Percentiles rank a stretch among this genome's conserved stretches.
These are phyloP conservation scores for Eimeria falciformis DNA, from an alignment of 169 alveolate genomes.

Conservation along the genomic window DNA sequence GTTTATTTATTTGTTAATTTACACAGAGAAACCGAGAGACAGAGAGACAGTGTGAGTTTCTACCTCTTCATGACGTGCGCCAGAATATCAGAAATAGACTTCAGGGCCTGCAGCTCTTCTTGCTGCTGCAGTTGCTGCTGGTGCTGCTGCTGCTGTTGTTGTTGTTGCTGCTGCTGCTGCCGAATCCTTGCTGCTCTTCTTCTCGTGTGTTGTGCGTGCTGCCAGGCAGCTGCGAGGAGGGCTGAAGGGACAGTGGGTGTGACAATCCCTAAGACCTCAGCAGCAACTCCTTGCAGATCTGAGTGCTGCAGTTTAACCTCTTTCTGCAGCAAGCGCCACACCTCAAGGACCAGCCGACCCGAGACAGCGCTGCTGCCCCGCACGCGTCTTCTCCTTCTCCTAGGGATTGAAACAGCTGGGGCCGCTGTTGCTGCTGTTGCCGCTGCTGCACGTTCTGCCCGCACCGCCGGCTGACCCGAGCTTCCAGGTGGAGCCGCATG, in stretches of 20 bases:
- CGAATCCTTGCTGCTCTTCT: not conserved
- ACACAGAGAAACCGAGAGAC: too few species aligned
- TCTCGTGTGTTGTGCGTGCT: constrained; percentile 72
- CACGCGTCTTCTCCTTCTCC: constrained; percentile 38
- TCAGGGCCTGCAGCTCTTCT: constrained; percentile 58
- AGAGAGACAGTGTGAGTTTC: too few species aligned
- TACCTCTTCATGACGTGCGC: constrained; percentile 62
- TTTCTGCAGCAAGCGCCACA: constrained; percentile 74
- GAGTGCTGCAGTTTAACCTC: constrained; percentile 76
- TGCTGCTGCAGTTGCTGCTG: too few species aligned
- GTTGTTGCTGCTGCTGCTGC: constrained; percentile 42
- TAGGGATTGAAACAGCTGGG: too few species aligned
- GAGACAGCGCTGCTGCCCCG: constrained; percentile 44
- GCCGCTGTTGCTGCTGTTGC: too few species aligned
- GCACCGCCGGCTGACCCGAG: too few species aligned
- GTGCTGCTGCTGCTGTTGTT: constrained; percentile 11
- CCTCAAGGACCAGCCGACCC: constrained; percentile 74
- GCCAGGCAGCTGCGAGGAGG: constrained; percentile 67
- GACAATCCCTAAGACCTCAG: constrained; percentile 55
- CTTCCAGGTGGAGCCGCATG: too few species aligned
- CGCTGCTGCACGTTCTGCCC: too few species aligned
- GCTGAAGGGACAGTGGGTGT: constrained; percentile 57
- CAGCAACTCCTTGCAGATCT: constrained; percentile 66
- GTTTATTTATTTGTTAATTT: too few species aligned
- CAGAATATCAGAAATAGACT: constrained; percentile 35